phyloP scores from a whole-genome alignment of 768 basidiomycete genomes.

The Tricholoma sp. region DNA sequence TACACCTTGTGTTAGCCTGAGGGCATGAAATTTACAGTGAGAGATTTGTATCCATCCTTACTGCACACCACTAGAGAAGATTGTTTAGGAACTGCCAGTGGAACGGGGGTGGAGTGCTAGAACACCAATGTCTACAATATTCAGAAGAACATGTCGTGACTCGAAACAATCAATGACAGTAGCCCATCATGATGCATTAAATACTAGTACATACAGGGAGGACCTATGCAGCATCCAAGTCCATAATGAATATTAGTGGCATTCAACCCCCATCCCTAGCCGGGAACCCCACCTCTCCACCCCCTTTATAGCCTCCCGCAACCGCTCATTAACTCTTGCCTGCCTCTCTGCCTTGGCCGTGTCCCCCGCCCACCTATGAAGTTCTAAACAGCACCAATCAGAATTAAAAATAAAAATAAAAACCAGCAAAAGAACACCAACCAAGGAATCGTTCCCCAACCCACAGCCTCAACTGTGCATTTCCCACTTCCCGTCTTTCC shows the following conservation, averaged over 20 bases:
- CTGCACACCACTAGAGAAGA: too few species aligned
- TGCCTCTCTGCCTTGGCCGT: conserved; percentile 43
- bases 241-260: neutral
- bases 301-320: conserved; percentile 5
- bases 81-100: too few species aligned
- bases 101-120: too few species aligned
- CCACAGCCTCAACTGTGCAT: conserved; percentile 65
- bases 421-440: conserved; percentile 24
- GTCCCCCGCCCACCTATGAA: conserved; percentile 55
- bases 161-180: too few species aligned
- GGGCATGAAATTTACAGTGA: too few species aligned
- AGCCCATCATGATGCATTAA: too few species aligned
- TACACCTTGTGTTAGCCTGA: too few species aligned
- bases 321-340: conserved; percentile 33
- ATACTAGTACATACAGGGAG: neutral
- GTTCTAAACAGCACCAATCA: conserved; percentile 31
- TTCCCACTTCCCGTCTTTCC: conserved; percentile 40
- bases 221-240: neutral
- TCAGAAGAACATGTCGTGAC: too few species aligned
- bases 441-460: conserved; percentile 66
- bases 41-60: too few species aligned
- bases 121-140: too few species aligned
- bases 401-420: neutral
- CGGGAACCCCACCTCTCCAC: neutral
- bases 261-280: neutral